phyloP scores from a whole-genome alignment of 106 monocot species.

The Dendrobium huoshanense region DNA sequence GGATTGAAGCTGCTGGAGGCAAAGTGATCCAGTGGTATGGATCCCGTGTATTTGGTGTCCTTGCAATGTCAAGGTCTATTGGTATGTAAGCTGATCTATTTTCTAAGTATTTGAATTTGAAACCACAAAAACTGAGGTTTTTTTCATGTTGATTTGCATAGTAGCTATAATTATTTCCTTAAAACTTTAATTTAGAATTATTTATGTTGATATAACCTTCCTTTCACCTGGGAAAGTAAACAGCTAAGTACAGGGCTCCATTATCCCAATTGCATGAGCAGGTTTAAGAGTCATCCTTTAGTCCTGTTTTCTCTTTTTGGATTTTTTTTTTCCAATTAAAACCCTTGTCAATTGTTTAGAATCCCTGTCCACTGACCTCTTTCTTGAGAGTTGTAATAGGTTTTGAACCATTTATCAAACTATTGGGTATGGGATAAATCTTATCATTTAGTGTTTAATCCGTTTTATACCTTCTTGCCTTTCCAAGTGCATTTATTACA shows the following conservation, averaged over 20 bases:
- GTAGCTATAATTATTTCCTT: background rate
- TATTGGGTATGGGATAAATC: background rate
- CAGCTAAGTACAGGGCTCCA: background rate
- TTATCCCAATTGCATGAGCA: background rate
- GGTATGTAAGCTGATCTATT: slow-evolving; percentile 38
- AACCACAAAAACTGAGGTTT: background rate
- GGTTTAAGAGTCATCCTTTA: background rate
- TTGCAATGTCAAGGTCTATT: slow-evolving; percentile 91
- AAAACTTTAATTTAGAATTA: background rate
- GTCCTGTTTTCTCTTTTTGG: background rate
- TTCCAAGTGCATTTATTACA: background rate
- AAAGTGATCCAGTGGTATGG: slow-evolving; percentile 84
- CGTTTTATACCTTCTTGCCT: background rate
- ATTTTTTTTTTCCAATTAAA: background rate
- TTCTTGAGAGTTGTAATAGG: background rate
- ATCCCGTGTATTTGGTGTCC: slow-evolving; percentile 71
- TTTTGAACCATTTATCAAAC: background rate
- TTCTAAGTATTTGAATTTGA: background rate
- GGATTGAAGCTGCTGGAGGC: slow-evolving; percentile 80
- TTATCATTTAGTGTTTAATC: background rate
- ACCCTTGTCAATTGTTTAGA: background rate
- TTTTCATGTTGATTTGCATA: background rate
- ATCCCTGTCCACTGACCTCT: background rate
- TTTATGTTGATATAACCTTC: background rate
- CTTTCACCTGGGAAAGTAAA: background rate